Base-by-base conservation (phyloP, 2,329 filamentous ascomycete species). In the Lithohypha guttulata region DNA sequence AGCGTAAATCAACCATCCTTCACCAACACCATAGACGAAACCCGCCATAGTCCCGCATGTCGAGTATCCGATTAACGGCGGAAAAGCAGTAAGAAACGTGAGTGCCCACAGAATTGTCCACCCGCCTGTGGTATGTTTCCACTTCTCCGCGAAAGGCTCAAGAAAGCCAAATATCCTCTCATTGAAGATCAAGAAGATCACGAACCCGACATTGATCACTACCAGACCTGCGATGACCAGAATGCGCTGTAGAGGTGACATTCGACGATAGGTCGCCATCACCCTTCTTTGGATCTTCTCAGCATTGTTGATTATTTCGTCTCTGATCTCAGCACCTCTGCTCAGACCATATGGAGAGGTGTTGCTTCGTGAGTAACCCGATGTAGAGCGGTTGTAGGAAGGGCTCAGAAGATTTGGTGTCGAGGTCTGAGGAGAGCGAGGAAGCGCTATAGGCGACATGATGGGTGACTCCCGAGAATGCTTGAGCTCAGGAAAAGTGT, bases 31-130 rank as follows among this genome's bases (percentile, higher is more conserved):
- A 56, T 79, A 84, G 11, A 84, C 72, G 53, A 82, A 84, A 0
- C 80, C 80, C 3, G 75, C 66, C 14, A 81, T 68, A 1, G 79
- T 83, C 20, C 81, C 67, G 51, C 80, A 79, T 1, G 81, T 84
- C 45, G 80, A 84, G 66, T 93, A 94, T 10, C 87, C 87, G 47
- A 95, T 80, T 52, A 93, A 61, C 2, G 87, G 87, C 14, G 87
- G 87, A 59, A 94, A 93, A 2, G 80, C 84, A 11, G 86, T 81
- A 27, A 73, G 56, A 57, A 87, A 85, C 23, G 82, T 79, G 51
- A 84, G 65, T 21, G 73, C 58, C 75, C 85, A 93, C 26, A 91
- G 68, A 34, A 95, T 73, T 44, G 78, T 60, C 67, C 77, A 83
- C 29, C 85, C 89, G 37, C 72, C 77, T 1, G 68, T 71, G 4